Evolutionary conservation across 108 stramenopile species (phyloP), one percentile per base, ranked within the genome.

Genomic region (Nitzschia sp.): DNA sequence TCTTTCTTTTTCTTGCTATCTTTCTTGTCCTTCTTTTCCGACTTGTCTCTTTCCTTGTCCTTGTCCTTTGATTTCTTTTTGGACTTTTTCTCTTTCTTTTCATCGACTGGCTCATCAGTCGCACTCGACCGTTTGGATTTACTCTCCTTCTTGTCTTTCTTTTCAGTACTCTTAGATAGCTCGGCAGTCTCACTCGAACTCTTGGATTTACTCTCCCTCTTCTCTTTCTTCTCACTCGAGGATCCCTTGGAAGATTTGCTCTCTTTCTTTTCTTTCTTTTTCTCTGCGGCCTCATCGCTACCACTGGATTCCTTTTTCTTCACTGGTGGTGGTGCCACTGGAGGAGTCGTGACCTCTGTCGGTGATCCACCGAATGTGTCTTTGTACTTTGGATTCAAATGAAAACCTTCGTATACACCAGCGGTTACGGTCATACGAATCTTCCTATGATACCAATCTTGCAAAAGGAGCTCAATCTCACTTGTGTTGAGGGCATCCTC

Each of bases 381-480:
- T 1, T 61, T n/a, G 38, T 63, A 72, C 54, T 72, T 72, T 27
- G 71, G 71, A 64, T 72, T 72, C 3, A 72, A 33, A 22, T 59
- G 71, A 17, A 72, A 31, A 3, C 71, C 71, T 55, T 63, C 28
- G 33, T 72, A 72, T 1, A 64, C 53, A 56, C 63, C 63, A 0
- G 30, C 41, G 6, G n/a, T 28, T 13, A 64, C 47, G 11, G 21
- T 26, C 32, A 61, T 2, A 33, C 69, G 69, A 25, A 71, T 34
- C 48, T 71, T 71, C n/a, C 63, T 52, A n/a, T 72, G 30, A 32
- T 72, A 64, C 60, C 60, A 72, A 32, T 72, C 71, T 19, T 72
- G 35, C 63, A 63, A 64, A 2, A 63, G 8, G 13, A 31, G 23
- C 33, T 72, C 71, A 31, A 72, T 64, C 31, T 72, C 54, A 11